phyloP scores from a whole-genome alignment of 2,329 filamentous ascomycete genomes.

The Beauveria australis region DNA sequence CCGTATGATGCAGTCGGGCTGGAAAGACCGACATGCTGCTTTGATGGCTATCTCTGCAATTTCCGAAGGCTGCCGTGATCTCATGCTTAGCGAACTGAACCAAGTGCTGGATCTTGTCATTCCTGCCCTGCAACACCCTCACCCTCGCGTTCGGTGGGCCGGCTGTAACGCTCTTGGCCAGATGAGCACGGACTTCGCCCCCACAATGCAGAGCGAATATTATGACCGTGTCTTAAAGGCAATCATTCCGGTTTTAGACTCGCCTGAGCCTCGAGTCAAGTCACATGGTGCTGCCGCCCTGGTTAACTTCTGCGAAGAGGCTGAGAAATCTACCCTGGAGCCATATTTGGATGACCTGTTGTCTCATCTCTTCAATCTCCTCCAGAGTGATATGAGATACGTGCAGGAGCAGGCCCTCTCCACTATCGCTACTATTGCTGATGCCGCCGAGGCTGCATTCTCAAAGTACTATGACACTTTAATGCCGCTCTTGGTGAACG shows the following conservation, averaged over 20 bases:
- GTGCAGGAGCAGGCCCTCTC: slow-evolving; percentile 97
- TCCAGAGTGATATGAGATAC: slow-evolving; percentile 88
- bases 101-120: slow-evolving; percentile 94
- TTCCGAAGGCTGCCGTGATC: slow-evolving; percentile 88
- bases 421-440: slow-evolving; percentile 97
- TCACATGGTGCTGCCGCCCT: slow-evolving; percentile 95
- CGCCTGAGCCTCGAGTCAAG: slow-evolving; percentile 86
- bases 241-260: slow-evolving; percentile 86
- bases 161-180: slow-evolving; percentile 98
- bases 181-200: slow-evolving; percentile 99
- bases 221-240: slow-evolving; percentile 80
- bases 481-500: slow-evolving; percentile 90
- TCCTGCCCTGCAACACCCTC: slow-evolving; percentile 78
- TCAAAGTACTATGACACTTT: slow-evolving; percentile 90
- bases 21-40: slow-evolving; percentile 92
- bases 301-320: slow-evolving; percentile 98
- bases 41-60: slow-evolving; percentile 99
- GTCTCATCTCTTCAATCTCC: slow-evolving; percentile 73
- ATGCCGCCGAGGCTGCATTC: slow-evolving; percentile 92
- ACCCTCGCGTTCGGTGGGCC: slow-evolving; percentile 92
- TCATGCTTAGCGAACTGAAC: slow-evolving; percentile 91
- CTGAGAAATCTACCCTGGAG: slow-evolving; percentile 83
- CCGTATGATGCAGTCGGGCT: slow-evolving; percentile 93
- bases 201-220: slow-evolving; percentile 95
- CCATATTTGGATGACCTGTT: slow-evolving; percentile 88